Percentiles rank a stretch among this genome's conserved stretches.
These are phyloP conservation scores for Aspergillus persii DNA, from an alignment of 2,329 filamentous ascomycete species.

Conservation along the genomic window DNA sequence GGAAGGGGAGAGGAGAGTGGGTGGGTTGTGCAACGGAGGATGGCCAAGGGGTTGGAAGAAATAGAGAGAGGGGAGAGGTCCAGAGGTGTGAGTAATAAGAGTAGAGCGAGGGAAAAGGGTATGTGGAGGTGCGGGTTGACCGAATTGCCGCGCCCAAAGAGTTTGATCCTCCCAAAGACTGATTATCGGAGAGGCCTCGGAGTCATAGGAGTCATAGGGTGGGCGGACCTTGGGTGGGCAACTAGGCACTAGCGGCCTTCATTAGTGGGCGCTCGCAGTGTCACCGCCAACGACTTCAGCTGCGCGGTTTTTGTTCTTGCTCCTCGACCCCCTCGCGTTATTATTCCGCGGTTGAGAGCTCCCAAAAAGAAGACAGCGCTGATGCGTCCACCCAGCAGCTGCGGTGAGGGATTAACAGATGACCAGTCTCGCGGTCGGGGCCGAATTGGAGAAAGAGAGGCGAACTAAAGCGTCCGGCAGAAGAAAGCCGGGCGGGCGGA, in stretches of 20 bases:
- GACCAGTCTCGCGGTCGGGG: neutral
- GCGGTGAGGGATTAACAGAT: neutral
- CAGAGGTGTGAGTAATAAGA: constrained; percentile 6
- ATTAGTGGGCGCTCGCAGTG: constrained; percentile 1
- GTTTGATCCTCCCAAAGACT: constrained; percentile 8
- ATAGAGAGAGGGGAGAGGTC: constrained; percentile 4
- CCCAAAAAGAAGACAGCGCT: constrained; percentile 8
- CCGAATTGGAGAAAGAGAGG: neutral
- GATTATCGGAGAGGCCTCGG: constrained; percentile 24
- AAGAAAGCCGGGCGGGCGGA: neutral
- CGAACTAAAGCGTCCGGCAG: neutral
- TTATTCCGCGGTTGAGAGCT: neutral
- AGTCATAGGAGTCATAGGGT: constrained; percentile 20
- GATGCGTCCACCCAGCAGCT: neutral
- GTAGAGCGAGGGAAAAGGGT: constrained; percentile 20
- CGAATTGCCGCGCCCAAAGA: constrained; percentile 7
- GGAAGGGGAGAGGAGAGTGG: constrained; percentile 9
- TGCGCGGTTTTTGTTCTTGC: constrained; percentile 17
- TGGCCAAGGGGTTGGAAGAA: constrained; percentile 7
- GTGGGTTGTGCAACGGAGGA: neutral
- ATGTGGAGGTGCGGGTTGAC: constrained; percentile 17
- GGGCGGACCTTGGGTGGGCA: neutral
- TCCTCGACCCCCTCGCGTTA: neutral
- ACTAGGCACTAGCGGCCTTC: constrained; percentile 16
- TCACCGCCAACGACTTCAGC: constrained; percentile 2